These are phyloP conservation scores for Sordariomycetes sp. DNA, from an alignment of 2,329 filamentous ascomycete species.

Conservation along the genomic window DNA sequence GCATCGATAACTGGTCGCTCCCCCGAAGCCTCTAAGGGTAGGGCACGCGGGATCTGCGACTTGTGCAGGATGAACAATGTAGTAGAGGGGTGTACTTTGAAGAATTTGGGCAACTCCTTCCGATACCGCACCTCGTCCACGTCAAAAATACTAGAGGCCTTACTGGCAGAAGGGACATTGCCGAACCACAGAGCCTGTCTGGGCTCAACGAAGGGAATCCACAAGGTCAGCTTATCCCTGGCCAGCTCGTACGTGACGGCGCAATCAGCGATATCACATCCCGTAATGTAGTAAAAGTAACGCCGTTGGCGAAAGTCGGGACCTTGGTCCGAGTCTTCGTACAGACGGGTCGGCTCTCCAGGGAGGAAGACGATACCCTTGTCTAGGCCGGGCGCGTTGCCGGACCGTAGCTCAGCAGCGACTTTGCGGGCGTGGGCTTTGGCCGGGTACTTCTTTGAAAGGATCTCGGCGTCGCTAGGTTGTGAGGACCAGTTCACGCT, in stretches of 20 bases:
- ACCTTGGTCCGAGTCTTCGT: constrained; percentile 50
- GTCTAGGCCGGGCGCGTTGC: constrained; percentile 18
- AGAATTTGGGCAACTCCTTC: constrained; percentile 37
- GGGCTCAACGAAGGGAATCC: constrained; percentile 61
- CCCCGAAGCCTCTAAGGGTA: too few relatives aligned
- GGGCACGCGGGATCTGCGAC: constrained; percentile 25
- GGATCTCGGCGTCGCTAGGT: constrained; percentile 2
- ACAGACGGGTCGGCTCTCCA: constrained; percentile 39
- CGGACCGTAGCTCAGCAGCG: constrained; percentile 30
- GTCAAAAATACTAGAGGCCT: constrained; percentile 54
- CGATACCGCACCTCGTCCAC: constrained; percentile 62
- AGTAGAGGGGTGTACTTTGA: constrained; percentile 28
- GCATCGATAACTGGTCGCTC: constrained; percentile 40
- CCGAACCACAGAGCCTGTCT: constrained; percentile 56
- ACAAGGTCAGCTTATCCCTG: constrained; percentile 57
- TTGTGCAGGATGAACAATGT: constrained; percentile 36
- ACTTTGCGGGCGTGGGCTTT: constrained; percentile 50
- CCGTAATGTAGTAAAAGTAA: constrained; percentile 53
- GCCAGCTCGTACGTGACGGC: constrained; percentile 48
- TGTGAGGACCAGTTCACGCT: not conserved
- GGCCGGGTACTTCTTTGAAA: constrained; percentile 13
- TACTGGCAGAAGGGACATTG: constrained; percentile 46
- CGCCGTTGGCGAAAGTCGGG: constrained; percentile 47
- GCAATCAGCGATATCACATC: constrained; percentile 44
- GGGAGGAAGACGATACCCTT: constrained; percentile 47